A percentile compares a stretch with the other conserved stretches of the same genome.
Conservation (phyloP, 257 asterid genomes). For the Nicotiana undulata region DNA sequence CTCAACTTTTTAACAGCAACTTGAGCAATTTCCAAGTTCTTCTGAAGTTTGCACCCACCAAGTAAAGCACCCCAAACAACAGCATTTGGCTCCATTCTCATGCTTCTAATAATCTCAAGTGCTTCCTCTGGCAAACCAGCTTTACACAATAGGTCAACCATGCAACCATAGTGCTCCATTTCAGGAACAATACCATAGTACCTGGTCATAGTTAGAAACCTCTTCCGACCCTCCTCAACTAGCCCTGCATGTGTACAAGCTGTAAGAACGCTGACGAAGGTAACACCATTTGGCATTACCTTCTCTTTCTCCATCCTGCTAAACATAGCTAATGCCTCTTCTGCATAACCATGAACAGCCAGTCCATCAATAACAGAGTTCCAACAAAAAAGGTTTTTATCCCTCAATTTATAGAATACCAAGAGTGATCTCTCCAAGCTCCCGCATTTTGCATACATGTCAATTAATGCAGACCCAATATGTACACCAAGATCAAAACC, state of each 20-base stretch:
- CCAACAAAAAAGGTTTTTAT: conserved; percentile 74
- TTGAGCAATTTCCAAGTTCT: conserved; percentile 58
- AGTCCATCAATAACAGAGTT: conserved; percentile 72
- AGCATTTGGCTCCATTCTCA: conserved; percentile 67
- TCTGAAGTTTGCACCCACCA: conserved; percentile 68
- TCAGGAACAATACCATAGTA: conserved; percentile 42
- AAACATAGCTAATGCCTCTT: conserved; percentile 49
- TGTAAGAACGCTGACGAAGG: conserved; percentile 61
- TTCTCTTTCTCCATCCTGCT: conserved; percentile 46
- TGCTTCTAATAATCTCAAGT: conserved; percentile 44
- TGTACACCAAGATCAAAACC: conserved; percentile 45
- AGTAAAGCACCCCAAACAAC: conserved; percentile 74
- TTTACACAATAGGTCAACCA: conserved; percentile 65
- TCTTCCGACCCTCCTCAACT: conserved; percentile 55
- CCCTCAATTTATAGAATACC: conserved; percentile 55
- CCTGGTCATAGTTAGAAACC: conserved; percentile 44
- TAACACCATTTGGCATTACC: conserved; percentile 53
- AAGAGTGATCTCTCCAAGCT: conserved; percentile 53
- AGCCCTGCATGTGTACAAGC: conserved; percentile 82
- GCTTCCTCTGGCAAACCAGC: conserved; percentile 83
- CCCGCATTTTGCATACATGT: conserved; percentile 87
- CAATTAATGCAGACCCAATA: conserved; percentile 66
- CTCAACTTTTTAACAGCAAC: conserved; percentile 47
- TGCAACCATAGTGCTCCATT: conserved; percentile 79
- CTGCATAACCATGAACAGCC: conserved; percentile 61